These are phyloP conservation scores for Penicillium sp. DNA, from an alignment of 2,329 filamentous ascomycete species.

Conservation along the genomic window DNA sequence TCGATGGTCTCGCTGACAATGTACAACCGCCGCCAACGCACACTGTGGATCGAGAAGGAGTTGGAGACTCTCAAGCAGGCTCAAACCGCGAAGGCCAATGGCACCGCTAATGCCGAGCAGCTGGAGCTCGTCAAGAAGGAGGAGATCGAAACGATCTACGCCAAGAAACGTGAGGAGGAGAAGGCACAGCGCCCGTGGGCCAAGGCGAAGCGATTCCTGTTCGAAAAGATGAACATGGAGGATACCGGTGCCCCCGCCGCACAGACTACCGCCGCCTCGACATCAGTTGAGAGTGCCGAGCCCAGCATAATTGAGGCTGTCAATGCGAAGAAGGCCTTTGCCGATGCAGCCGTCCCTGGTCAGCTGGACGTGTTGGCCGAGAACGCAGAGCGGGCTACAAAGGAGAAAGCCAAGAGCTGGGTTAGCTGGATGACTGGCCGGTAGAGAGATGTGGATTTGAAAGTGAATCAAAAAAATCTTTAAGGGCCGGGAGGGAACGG, in stretches of 20 bases:
- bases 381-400: conserved; percentile 37
- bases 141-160: conserved; percentile 43
- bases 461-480: not conserved
- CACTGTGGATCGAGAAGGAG: conserved; percentile 59
- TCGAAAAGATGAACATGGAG: conserved; percentile 40
- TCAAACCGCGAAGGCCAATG: conserved; percentile 41
- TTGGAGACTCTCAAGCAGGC: conserved; percentile 44
- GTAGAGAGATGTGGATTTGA: conserved; percentile 17
- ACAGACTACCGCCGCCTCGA: conserved; percentile 4
- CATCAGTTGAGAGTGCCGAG: conserved; percentile 14
- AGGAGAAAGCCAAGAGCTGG: conserved; percentile 40
- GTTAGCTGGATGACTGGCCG: conserved; percentile 42
- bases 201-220: conserved; percentile 39
- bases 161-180: conserved; percentile 37
- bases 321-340: conserved; percentile 38
- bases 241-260: conserved; percentile 21
- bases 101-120: conserved; percentile 42
- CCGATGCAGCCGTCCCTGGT: conserved; percentile 20
- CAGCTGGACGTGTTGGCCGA: conserved; percentile 37
- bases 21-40: conserved; percentile 65
- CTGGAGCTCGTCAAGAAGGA: conserved; percentile 47
- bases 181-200: conserved; percentile 41
- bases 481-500: not conserved
- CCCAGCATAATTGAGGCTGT: conserved; percentile 36
- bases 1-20: conserved; percentile 66